Conservation (phyloP, 768 basidiomycete species). For the Rhodosporidiobolus odoratus region DNA sequence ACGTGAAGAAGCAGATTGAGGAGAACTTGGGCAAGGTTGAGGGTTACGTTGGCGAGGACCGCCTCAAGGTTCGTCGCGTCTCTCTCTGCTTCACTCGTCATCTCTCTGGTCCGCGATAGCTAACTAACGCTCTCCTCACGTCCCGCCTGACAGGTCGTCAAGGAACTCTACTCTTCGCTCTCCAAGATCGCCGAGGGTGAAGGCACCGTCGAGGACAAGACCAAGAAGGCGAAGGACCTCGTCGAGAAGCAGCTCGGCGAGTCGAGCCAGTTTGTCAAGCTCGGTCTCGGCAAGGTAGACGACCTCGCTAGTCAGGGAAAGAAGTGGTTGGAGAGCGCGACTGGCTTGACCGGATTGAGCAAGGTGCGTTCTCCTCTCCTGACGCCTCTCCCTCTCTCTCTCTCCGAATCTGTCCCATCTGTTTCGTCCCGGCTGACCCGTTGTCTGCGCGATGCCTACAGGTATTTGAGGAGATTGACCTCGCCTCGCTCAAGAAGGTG, state of each 20-base stretch:
- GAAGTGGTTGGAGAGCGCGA: conserved; percentile 12
- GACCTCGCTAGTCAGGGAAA: conserved; percentile 1
- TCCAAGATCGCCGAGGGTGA: conserved; percentile 39
- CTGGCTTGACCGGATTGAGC: conserved; percentile 23
- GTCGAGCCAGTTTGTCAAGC: conserved; percentile 2
- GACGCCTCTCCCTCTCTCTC: background rate
- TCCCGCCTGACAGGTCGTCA: conserved; percentile 16
- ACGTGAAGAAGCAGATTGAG: conserved; percentile 39
- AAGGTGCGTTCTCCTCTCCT: too few relatives aligned
- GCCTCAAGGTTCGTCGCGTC: conserved; percentile 30
- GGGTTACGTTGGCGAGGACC: conserved; percentile 41
- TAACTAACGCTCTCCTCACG: too few relatives aligned
- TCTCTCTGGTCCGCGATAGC: too few relatives aligned
- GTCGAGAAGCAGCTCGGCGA: conserved; percentile 36
- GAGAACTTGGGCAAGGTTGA: conserved; percentile 35
- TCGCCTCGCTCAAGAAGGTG: conserved; percentile 35
- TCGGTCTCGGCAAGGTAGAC: background rate
- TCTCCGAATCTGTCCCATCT: background rate
- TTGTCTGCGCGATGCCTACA: background rate
- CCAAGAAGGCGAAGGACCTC: conserved; percentile 37
- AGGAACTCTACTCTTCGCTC: conserved; percentile 40
- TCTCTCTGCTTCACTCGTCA: background rate
- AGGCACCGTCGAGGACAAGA: conserved; percentile 25
- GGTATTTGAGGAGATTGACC: conserved; percentile 19
- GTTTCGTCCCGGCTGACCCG: background rate